Conservation (phyloP, 768 basidiomycete genomes). For the Termitomyces eurrhizus region DNA sequence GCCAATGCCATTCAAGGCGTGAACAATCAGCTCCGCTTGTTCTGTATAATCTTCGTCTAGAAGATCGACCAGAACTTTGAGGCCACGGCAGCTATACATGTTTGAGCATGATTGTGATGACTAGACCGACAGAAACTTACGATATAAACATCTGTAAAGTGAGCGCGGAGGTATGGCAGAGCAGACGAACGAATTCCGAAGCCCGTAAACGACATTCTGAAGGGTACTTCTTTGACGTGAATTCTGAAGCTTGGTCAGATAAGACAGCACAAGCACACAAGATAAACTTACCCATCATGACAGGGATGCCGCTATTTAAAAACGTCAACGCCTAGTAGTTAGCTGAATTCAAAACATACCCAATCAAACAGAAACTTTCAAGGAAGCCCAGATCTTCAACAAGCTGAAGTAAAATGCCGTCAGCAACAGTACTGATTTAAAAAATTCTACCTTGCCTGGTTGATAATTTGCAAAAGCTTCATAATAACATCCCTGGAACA, state of each 20-base stretch:
- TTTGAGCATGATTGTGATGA: neutral
- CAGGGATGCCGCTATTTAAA: conserved; percentile 76
- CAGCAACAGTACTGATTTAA: neutral
- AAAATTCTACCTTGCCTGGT: conserved; percentile 52
- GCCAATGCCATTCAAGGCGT: conserved; percentile 91
- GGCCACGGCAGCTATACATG: conserved; percentile 75
- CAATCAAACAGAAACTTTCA: conserved; percentile 94
- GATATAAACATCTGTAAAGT: conserved; percentile 99
- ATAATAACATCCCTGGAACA: conserved; percentile 83
- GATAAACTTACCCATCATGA: conserved; percentile 74
- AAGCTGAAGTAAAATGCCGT: conserved; percentile 34
- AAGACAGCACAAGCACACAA: neutral
- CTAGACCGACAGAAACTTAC: conserved; percentile 44
- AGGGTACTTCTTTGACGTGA: conserved; percentile 92
- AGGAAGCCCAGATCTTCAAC: conserved; percentile 78
- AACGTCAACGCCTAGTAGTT: neutral
- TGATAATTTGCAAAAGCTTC: conserved; percentile 85
- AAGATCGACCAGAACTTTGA: conserved; percentile 92
- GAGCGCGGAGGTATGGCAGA: conserved; percentile 89
- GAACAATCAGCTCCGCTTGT: conserved; percentile 86
- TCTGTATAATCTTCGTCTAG: conserved; percentile 95
- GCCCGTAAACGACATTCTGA: conserved; percentile 94
- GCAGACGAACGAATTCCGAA: conserved; percentile 87
- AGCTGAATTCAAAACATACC: conserved; percentile 35
- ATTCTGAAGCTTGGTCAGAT: conserved; percentile 43